Percentiles rank a stretch among this genome's conserved stretches.
Evolutionary conservation across 441 rosid genomes (phyloP).

Genomic region (Mallotus repandus): DNA sequence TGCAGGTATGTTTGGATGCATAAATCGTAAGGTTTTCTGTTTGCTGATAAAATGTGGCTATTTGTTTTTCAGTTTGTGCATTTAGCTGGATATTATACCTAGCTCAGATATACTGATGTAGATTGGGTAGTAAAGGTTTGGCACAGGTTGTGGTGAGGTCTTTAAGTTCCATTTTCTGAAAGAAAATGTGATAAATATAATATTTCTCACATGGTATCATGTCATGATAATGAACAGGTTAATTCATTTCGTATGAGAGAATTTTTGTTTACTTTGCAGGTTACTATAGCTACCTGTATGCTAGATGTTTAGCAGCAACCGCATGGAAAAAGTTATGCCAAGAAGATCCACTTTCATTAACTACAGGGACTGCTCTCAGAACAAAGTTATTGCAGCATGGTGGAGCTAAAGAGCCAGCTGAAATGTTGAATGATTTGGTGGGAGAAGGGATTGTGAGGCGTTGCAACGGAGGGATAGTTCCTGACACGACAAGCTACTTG

Average conservation of each 20-base stretch:
- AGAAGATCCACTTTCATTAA: constrained; percentile 80
- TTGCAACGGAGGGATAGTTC: constrained; percentile 58
- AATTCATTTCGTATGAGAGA: not conserved
- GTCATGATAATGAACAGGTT: not conserved
- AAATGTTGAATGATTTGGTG: constrained; percentile 63
- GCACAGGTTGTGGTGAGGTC: too few species aligned
- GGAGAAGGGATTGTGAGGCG: constrained; percentile 58
- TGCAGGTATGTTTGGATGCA: constrained; percentile 55
- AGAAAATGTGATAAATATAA: not conserved
- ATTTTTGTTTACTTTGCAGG: constrained; percentile 39
- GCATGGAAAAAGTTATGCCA: constrained; percentile 79
- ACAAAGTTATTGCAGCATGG: constrained; percentile 70
- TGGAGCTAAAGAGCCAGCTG: constrained; percentile 84
- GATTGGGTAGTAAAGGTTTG: too few species aligned
- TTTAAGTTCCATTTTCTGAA: not conserved
- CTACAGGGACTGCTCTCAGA: constrained; percentile 65
- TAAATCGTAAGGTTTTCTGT: not conserved
- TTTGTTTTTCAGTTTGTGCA: too few species aligned
- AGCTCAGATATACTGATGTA: not conserved
- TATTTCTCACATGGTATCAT: not conserved
- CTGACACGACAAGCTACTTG: constrained; percentile 53
- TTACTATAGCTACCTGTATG: constrained; percentile 89
- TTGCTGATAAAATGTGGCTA: not conserved
- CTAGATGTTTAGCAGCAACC: constrained; percentile 88
- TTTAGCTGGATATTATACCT: not conserved